Evolutionary conservation across 2,329 filamentous ascomycete genomes (phyloP).

Genomic region (Sarocladiaceae sp.): DNA sequence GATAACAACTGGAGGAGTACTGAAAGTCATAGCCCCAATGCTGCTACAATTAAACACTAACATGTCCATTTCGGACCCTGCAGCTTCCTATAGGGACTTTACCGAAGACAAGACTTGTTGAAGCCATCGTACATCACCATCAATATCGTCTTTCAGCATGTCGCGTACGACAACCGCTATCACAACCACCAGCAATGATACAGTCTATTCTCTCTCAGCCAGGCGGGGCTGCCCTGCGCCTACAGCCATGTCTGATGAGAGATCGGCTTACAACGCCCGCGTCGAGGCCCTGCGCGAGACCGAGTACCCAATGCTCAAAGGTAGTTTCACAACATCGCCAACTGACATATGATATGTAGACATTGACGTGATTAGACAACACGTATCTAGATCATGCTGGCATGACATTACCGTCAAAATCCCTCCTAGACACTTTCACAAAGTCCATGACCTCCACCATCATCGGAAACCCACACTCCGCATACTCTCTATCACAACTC

Average conservation of each 20-base stretch:
- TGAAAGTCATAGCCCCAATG: too few relatives aligned
- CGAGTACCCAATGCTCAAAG: slow-evolving; percentile 68
- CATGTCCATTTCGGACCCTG: too few relatives aligned
- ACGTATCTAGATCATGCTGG: slow-evolving; percentile 92
- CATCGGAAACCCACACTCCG: slow-evolving; percentile 90
- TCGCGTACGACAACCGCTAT: neutral
- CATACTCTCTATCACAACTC: slow-evolving; percentile 73
- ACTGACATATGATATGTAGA: neutral
- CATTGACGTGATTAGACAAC: slow-evolving; percentile 47
- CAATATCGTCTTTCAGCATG: too few relatives aligned
- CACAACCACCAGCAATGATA: neutral
- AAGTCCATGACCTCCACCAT: slow-evolving; percentile 73
- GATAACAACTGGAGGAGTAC: too few relatives aligned
- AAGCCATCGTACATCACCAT: too few relatives aligned
- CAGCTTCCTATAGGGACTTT: too few relatives aligned
- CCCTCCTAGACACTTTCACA: slow-evolving; percentile 74
- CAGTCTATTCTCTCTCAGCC: neutral
- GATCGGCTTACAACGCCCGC: slow-evolving; percentile 46
- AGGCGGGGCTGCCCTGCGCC: neutral
- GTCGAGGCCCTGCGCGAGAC: slow-evolving; percentile 54
- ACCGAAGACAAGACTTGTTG: too few relatives aligned
- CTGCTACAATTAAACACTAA: too few relatives aligned
- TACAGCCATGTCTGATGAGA: neutral
- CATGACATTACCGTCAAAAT: slow-evolving; percentile 80
- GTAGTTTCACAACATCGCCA: slow-evolving; percentile 32